Base-by-base conservation (phyloP, 192 early-diverging fungal genomes). In the Linnemannia exigua region DNA sequence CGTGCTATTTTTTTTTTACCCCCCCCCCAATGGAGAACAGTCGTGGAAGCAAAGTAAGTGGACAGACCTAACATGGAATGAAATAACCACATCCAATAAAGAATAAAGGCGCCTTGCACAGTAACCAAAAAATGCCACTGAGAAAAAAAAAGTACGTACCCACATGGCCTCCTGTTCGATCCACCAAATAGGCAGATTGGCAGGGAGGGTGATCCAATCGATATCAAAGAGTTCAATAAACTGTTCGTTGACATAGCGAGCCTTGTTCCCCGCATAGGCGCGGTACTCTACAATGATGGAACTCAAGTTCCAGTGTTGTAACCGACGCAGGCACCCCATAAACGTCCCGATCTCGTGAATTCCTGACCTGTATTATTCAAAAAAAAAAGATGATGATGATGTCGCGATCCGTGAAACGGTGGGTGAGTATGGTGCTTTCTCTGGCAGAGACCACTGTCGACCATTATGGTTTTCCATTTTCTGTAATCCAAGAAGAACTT, bases 281-380 rank as follows among this genome's bases (percentile, higher is more conserved):
- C 96, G 96, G 79, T 98, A 99, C 94, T 99, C 98, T n/a, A 94
- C 94, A 51, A 98, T 92, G 77, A 98, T 99, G 1, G 97, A 97
- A 79, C 97, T 99, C 79, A 99, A 97, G 82, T 98, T 98, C 98
- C 97, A 99, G 44, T 94, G 91, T 85, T 98, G 96, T 74, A 99
- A 88, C 78, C 96, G 97, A 35, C 98, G 90, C 70, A 99, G 83
- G 76, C 98, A 99, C 12, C 98, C 98, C 67, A 99, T 92, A 52
- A 99, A 89, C 5, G 93, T 95, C 9, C 98, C 98, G 1, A 97
- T 99, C 82, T 99, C 98, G 72, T 97, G 95, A 19, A 98, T 92
- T 2, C 98, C 98, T 22, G 97, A 95, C 1, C 95, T 95, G 77
- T 67, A 14, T 3, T 1, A 54, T 20, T 37, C 70, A 25, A 22